Evolutionary conservation across 805 yeast genomes (phyloP).

Genomic region (Pichia kluyveri): DNA sequence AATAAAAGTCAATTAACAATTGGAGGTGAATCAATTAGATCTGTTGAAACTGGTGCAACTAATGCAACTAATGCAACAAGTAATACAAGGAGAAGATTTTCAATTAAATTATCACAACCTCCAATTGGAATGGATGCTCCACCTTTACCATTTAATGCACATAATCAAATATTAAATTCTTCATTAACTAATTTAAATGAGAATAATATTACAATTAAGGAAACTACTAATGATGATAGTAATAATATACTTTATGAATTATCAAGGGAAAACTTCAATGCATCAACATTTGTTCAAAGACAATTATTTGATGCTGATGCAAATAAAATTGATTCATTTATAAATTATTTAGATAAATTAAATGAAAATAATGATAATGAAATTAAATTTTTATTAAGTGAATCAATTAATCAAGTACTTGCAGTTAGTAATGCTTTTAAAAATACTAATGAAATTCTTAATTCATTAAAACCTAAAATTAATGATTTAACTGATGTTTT

Average conservation of each 20-base stretch:
- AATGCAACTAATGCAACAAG: background rate
- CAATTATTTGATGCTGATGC: conserved; percentile 61
- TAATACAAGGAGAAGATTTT: conserved; percentile 31
- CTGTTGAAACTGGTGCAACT: background rate
- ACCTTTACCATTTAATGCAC: conserved; percentile 21
- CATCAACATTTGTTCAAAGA: conserved; percentile 37
- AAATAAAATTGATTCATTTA: conserved; percentile 61
- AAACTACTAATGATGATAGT: background rate
- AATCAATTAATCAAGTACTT: conserved; percentile 53
- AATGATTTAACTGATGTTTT: conserved; percentile 52
- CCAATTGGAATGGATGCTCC: conserved; percentile 14
- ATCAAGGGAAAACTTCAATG: conserved; percentile 35
- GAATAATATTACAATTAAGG: background rate
- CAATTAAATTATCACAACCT: conserved; percentile 27
- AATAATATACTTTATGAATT: conserved; percentile 23
- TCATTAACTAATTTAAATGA: background rate
- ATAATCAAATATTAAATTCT: conserved; percentile 4
- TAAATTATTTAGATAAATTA: conserved; percentile 15
- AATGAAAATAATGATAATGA: conserved; percentile 38
- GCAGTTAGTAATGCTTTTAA: conserved; percentile 52
- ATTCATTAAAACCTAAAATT: conserved; percentile 50
- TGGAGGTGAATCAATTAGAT: conserved; percentile 4
- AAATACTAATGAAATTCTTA: conserved; percentile 56
- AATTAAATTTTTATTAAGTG: conserved; percentile 48
- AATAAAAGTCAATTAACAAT: background rate